Conservation (phyloP, 768 basidiomycete genomes). For the Lyophyllum semitale region DNA sequence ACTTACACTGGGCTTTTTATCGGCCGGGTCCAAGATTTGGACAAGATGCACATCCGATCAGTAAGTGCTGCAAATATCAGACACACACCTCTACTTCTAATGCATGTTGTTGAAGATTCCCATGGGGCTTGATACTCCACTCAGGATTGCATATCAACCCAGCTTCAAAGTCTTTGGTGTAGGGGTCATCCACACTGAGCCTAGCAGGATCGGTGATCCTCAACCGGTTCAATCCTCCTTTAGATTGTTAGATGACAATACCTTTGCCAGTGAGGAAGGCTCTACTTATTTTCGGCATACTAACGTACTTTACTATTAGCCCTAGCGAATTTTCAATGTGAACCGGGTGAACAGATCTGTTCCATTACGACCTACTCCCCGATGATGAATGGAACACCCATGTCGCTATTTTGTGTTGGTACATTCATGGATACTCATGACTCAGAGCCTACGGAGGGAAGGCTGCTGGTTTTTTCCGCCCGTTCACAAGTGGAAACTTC, state of each 20-base stretch:
- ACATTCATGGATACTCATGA: constrained; percentile 46
- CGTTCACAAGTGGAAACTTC: constrained; percentile 24
- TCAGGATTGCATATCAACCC: constrained; percentile 62
- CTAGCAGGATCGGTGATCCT: constrained; percentile 53
- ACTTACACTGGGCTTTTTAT: constrained; percentile 57
- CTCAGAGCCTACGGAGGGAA: constrained; percentile 55
- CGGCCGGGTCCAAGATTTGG: constrained; percentile 65
- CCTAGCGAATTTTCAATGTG: constrained; percentile 49
- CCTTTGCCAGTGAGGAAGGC: constrained; percentile 57
- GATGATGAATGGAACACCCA: constrained; percentile 27
- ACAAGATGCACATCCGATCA: constrained; percentile 81
- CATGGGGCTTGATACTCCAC: constrained; percentile 73
- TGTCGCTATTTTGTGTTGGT: constrained; percentile 52
- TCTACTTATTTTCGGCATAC: not conserved
- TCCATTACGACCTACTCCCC: constrained; percentile 44
- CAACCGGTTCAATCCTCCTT: constrained; percentile 56
- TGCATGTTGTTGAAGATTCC: constrained; percentile 48
- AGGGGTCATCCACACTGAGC: constrained; percentile 54
- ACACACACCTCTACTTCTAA: not conserved
- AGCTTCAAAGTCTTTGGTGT: constrained; percentile 63
- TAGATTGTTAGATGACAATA: constrained; percentile 63
- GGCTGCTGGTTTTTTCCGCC: constrained; percentile 58
- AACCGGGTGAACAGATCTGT: constrained; percentile 63
- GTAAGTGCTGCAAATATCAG: constrained; percentile 38
- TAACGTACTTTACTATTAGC: constrained; percentile 27